These are phyloP conservation scores for Aaosphaeria arxii DNA, from an alignment of 2,329 filamentous ascomycete genomes.

Conservation along the genomic window DNA sequence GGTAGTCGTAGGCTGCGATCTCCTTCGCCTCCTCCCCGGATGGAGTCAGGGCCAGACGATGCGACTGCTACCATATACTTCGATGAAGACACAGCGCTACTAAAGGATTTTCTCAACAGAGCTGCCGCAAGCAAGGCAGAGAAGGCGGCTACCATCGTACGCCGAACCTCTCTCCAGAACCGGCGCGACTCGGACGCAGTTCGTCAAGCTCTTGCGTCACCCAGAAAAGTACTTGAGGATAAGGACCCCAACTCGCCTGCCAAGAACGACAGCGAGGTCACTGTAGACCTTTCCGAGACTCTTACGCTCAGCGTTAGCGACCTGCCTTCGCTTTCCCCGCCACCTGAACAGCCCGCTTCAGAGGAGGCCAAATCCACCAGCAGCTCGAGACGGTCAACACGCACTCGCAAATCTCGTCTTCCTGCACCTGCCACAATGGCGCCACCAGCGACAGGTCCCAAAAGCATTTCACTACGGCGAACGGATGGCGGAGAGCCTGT, in stretches of 20 bases:
- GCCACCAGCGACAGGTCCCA: conserved; percentile 25
- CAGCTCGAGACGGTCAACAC: conserved; percentile 30
- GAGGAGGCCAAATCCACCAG: conserved; percentile 10
- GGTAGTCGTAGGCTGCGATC: conserved; percentile 22
- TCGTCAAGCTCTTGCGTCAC: conserved; percentile 46
- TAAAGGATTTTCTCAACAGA: conserved; percentile 49
- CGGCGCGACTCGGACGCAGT: conserved; percentile 47
- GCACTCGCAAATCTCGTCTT: conserved; percentile 33
- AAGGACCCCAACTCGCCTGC: conserved; percentile 50
- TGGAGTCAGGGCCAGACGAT: conserved; percentile 21
- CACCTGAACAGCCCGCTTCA: conserved; percentile 6
- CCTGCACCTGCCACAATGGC: conserved; percentile 18
- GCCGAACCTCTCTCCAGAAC: conserved; percentile 44
- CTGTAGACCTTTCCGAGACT: conserved; percentile 28
- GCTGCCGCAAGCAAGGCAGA: conserved; percentile 47
- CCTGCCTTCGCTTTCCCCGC: conserved; percentile 15
- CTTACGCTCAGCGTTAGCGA: conserved; percentile 18
- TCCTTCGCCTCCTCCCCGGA: conserved; percentile 23
- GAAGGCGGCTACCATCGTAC: conserved; percentile 31
- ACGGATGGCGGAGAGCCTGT: conserved; percentile 41
- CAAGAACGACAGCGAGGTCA: conserved; percentile 30
- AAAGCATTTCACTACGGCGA: conserved; percentile 45
- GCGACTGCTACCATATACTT: conserved; percentile 33
- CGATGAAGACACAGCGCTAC: conserved; percentile 47
- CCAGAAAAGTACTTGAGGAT: conserved; percentile 43